Evolutionary conservation across 108 stramenopile species (phyloP), one percentile per base, ranked within the genome.

Genomic region (Tribonema minus): DNA sequence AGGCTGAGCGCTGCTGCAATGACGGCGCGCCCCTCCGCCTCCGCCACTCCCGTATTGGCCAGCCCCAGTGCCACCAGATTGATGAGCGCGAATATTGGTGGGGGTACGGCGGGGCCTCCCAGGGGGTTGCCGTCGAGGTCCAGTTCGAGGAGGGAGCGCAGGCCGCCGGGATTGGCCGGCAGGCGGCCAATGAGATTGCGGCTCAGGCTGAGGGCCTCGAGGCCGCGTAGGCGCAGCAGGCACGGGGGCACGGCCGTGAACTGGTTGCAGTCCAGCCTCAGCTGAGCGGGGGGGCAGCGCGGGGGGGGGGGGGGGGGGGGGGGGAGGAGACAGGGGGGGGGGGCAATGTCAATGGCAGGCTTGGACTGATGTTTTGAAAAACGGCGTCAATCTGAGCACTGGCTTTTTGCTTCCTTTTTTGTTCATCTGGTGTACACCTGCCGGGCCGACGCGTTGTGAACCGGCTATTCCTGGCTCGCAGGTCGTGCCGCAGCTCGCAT

Each of bases 121-220:
- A 79, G 39, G 35, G 77, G 77, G 38, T 79, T 79, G 26, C 61
- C 68, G 9, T 79, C 77, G 12, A 79, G 68, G 30, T 79, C 77
- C 12, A 79, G 61, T 5, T 79, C 77, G 12, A 79, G 77, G 35
- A 79, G 23, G 15, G 68, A 79, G 41, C 77, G 77, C 41, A 79
- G 39, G 37, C 3, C 61, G 60, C 62, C 68, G 32, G 66, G 68
- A 15, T 68, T 64, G 0, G 54, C 30, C 2, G 77, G 77, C 23
- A 79, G 77, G 58, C 1, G 33, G n/a, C 40, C 61, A 12, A 79
- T 70, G 9, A 68, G 37, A 46, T 79, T 79, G 4, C 68, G 60
- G 67, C 68, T 32, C 7, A 70, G 37, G 31, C 58, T 46, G 27
- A 79, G 77, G 30, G 66, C 67, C 60, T 79, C 77, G 2, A 79